Percentiles rank a stretch among this genome's conserved stretches.
phyloP scores from a whole-genome alignment of 768 basidiomycete species.

The Tulasnella sp. region DNA sequence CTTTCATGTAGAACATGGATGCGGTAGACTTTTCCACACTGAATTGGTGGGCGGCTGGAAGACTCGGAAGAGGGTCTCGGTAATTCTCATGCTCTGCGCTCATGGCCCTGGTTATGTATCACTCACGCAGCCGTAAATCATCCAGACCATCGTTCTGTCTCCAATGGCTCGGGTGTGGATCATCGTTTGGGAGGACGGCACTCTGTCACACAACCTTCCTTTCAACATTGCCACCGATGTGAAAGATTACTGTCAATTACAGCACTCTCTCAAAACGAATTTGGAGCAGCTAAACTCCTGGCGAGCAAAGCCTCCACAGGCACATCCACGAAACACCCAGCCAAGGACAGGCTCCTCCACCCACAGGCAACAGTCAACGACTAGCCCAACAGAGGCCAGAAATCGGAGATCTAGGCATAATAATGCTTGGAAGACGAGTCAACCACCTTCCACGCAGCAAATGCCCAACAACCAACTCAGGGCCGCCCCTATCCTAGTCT shows the following conservation, averaged over 20 bases:
- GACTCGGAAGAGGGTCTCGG: neutral
- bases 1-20: neutral
- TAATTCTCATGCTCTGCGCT: neutral
- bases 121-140: too few species aligned
- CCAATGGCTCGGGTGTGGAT: neutral
- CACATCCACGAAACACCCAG: too few species aligned
- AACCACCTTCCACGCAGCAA: neutral
- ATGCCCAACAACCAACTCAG: too few species aligned
- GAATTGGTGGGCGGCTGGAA: neutral
- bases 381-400: too few species aligned
- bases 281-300: too few species aligned
- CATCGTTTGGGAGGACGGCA: slow-evolving; percentile 9
- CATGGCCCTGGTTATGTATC: too few species aligned
- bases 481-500: too few species aligned
- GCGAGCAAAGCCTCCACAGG: too few species aligned
- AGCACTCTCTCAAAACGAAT: neutral
- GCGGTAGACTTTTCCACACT: neutral
- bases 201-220: neutral
- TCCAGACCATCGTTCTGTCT: neutral
- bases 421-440: neutral
- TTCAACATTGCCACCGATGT: neutral
- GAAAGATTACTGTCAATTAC: neutral
- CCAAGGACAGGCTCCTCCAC: too few species aligned
- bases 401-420: neutral
- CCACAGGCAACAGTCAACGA: too few species aligned